Conservation (phyloP, 108 stramenopile genomes). For the Aureococcus anophagefferens region DNA sequence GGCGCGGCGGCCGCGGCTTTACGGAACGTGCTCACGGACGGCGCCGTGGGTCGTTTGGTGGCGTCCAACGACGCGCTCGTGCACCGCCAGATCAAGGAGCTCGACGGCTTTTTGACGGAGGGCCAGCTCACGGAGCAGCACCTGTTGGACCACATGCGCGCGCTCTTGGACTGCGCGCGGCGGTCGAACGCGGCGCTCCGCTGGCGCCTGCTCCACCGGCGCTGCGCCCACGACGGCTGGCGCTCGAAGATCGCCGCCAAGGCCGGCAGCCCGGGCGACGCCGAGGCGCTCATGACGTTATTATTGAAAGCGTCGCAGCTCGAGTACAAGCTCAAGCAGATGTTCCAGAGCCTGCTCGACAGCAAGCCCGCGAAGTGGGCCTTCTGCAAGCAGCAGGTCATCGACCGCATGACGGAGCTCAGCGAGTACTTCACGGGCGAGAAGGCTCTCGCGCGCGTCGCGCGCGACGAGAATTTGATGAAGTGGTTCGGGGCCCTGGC, state of each 20-base stretch:
- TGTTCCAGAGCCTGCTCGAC: slow-evolving; percentile 32
- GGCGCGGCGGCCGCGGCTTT: slow-evolving; percentile 42
- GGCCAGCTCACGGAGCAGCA: slow-evolving; percentile 39
- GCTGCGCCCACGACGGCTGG: neutral
- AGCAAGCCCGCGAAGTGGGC: slow-evolving; percentile 44
- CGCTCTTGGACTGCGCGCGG: slow-evolving; percentile 37
- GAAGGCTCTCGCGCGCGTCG: no score
- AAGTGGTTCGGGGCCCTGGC: slow-evolving; percentile 44
- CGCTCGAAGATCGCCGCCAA: neutral
- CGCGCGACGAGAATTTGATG: slow-evolving; percentile 41
- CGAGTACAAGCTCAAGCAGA: slow-evolving; percentile 43
- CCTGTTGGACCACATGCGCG: slow-evolving; percentile 38
- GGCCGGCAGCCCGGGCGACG: slow-evolving; percentile 22
- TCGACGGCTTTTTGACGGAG: slow-evolving; percentile 25
- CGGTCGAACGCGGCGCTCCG: slow-evolving; percentile 46
- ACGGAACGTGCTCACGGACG: slow-evolving; percentile 21
- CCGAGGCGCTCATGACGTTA: slow-evolving; percentile 41
- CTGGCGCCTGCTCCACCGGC: slow-evolving; percentile 60
- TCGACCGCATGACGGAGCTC: slow-evolving; percentile 38
- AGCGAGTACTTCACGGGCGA: slow-evolving; percentile 47
- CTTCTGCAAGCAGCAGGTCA: slow-evolving; percentile 19
- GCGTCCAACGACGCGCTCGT: slow-evolving; percentile 33
- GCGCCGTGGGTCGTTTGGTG: slow-evolving; percentile 26
- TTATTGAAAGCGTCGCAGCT: slow-evolving; percentile 48
- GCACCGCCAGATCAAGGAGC: slow-evolving; percentile 27